Evolutionary conservation across 2,329 filamentous ascomycete species (phyloP), one percentile per base, ranked within the genome.

Genomic region (Fusarium lyarnte): DNA sequence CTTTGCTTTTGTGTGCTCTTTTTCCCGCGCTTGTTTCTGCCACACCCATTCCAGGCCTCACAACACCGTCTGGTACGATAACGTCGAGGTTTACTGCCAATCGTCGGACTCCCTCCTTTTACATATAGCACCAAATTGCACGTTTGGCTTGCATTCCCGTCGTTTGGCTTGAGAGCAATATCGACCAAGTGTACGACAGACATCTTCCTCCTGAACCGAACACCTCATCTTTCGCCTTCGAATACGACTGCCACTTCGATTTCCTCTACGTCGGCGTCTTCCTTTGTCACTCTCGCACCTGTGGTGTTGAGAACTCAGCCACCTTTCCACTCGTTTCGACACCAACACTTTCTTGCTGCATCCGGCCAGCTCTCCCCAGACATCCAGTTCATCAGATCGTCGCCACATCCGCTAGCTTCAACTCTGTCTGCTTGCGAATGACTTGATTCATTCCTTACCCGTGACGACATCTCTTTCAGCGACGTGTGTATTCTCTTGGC

Each of bases 61-160:
- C 76, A 77, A 70, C 52, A 76, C 70, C 78, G 78, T 79, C 78
- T 79, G 78, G 78, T 67, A 79, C 78, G 78, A 80, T 70, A 78
- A 73, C 74, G 69, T 74, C 67, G 77, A 74, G 72, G 73, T 45
- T 75, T 66, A 64, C 61, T 68, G 61, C 59, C 68, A 63, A 66
- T 72, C 68, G 68, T 71, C 74, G 65, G 65, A 58, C 67, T 61
- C 70, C 55, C 61, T 75, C 68, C 63, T 70, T 71, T 67, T 69
- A 52, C 59, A 51, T 49, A 59, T 64, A 73, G 66, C 69, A 70
- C 72, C 55, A 70, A 64, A 63, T 55, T 57, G 66, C 73, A 65
- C 57, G 47, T 51, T 55, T 41, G 62, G 61, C 63, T 70, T 67
- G 63, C 64, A 67, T 67, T 67, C 58, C 60, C 57, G 66, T 58